Evolutionary conservation across 768 basidiomycete species (phyloP).

Genomic region (Hemileccinum rubropunctum): DNA sequence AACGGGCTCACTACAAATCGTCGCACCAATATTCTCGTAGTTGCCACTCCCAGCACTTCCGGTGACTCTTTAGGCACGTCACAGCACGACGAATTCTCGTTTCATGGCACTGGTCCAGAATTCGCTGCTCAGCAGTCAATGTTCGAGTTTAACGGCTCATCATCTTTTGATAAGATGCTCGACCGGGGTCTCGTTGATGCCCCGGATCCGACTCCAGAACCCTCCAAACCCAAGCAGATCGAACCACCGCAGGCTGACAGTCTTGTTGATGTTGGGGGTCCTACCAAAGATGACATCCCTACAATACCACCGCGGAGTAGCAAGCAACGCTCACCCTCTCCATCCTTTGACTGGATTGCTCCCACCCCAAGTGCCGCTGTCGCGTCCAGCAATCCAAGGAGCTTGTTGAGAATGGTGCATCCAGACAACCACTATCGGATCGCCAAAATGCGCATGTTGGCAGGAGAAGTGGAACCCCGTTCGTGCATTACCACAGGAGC

Average conservation of each 20-base stretch:
- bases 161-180: conserved; percentile 40
- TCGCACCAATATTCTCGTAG: conserved; percentile 41
- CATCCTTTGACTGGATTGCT: conserved; percentile 21
- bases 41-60: conserved; percentile 49
- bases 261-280: conserved; percentile 3
- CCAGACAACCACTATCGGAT: conserved; percentile 32
- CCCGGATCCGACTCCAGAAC: conserved; percentile 23
- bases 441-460: conserved; percentile 24
- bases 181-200: conserved; percentile 30
- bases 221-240: conserved; percentile 9
- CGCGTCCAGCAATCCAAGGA: conserved; percentile 27
- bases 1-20: conserved; percentile 6
- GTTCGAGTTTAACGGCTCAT: conserved; percentile 39
- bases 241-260: conserved; percentile 5
- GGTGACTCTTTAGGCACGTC: conserved; percentile 25
- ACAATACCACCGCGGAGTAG: conserved; percentile 1
- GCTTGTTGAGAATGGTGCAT: conserved; percentile 33
- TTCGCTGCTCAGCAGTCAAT: conserved; percentile 24
- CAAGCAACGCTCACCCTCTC: conserved; percentile 8
- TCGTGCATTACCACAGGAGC: conserved; percentile 7
- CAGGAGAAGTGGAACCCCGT: conserved; percentile 18
- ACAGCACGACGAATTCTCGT: conserved; percentile 13
- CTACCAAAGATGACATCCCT: not conserved
- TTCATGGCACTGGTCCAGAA: conserved; percentile 9
- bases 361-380: conserved; percentile 14